phyloP scores from a whole-genome alignment of 2,329 filamentous ascomycete genomes.

The Curvularia sp. region DNA sequence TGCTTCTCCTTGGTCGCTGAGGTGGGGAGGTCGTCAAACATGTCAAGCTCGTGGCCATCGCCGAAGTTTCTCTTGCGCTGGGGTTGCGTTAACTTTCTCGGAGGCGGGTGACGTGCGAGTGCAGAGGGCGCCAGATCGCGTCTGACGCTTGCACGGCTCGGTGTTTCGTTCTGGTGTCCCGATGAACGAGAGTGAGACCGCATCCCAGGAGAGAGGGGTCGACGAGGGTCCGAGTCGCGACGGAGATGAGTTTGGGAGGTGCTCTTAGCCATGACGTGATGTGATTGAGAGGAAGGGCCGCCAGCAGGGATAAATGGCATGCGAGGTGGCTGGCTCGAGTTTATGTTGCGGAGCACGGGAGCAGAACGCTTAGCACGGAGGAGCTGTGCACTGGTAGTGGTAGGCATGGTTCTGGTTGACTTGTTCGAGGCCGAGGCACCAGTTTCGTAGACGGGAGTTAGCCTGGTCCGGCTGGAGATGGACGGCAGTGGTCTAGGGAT shows the following conservation, averaged over 20 bases:
- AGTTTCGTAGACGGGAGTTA: slow-evolving; percentile 94
- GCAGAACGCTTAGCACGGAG: slow-evolving; percentile 67
- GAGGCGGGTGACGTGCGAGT: slow-evolving; percentile 59
- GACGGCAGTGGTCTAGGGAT: slow-evolving; percentile 77
- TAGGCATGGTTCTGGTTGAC: slow-evolving; percentile 60
- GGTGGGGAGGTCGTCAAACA: slow-evolving; percentile 93
- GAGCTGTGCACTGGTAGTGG: slow-evolving; percentile 61
- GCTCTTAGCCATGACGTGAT: slow-evolving; percentile 76
- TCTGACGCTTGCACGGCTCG: slow-evolving; percentile 54
- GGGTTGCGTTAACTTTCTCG: slow-evolving; percentile 56
- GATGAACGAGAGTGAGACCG: slow-evolving; percentile 57
- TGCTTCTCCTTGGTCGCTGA: slow-evolving; percentile 81
- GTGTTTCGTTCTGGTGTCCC: slow-evolving; percentile 58
- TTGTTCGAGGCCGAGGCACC: slow-evolving; percentile 72
- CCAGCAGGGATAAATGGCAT: slow-evolving; percentile 83
- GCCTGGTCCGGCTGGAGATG: slow-evolving; percentile 57
- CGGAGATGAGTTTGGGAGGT: slow-evolving; percentile 75
- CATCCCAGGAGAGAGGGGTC: slow-evolving; percentile 55
- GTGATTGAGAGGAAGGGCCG: slow-evolving; percentile 73
- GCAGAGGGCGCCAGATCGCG: slow-evolving; percentile 58
- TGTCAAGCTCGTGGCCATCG: slow-evolving; percentile 89
- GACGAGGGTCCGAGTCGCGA: slow-evolving; percentile 76
- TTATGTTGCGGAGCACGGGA: slow-evolving; percentile 60
- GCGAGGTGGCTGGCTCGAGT: slow-evolving; percentile 64
- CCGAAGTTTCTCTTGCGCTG: slow-evolving; percentile 66